A percentile compares a stretch with the other conserved stretches of the same genome.
phyloP scores from a whole-genome alignment of 2,329 filamentous ascomycete species.

The Curvularia lunata region DNA sequence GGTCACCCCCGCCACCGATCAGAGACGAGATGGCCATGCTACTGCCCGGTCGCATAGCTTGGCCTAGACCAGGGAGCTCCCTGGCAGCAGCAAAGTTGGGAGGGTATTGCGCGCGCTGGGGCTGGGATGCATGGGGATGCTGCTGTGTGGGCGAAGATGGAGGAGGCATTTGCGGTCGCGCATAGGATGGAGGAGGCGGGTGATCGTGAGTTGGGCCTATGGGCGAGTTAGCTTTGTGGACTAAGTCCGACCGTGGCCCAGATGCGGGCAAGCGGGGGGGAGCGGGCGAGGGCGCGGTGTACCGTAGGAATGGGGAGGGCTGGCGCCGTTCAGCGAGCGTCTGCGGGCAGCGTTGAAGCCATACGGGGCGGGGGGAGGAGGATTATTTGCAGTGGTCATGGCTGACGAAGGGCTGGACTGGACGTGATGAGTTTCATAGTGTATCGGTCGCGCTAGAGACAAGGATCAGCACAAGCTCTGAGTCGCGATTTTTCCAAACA shows the following conservation, averaged over 20 bases:
- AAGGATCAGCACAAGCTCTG: constrained; percentile 25
- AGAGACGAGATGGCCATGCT: constrained; percentile 79
- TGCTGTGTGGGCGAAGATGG: constrained; percentile 56
- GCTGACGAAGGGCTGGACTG: constrained; percentile 43
- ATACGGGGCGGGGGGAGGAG: constrained; percentile 48
- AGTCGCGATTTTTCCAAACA: constrained; percentile 23
- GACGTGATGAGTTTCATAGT: constrained; percentile 37
- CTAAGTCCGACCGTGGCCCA: background rate
- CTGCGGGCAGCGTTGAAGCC: constrained; percentile 53
- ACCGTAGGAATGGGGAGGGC: constrained; percentile 45
- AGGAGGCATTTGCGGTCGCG: constrained; percentile 56
- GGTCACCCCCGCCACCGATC: constrained; percentile 64
- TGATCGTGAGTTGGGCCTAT: constrained; percentile 47
- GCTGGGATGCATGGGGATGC: constrained; percentile 46
- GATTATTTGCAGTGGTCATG: constrained; percentile 42
- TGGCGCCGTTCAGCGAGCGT: constrained; percentile 51
- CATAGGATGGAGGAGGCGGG: constrained; percentile 52
- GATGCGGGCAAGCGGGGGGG: constrained; percentile 16
- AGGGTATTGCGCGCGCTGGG: constrained; percentile 53
- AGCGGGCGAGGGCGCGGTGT: constrained; percentile 22
- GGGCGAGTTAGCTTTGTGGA: constrained; percentile 30
- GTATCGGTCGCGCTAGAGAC: constrained; percentile 36
- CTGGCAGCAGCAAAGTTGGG: constrained; percentile 56
- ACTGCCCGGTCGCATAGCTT: constrained; percentile 63
- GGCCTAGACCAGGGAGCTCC: constrained; percentile 61